Percentiles rank a stretch among this genome's conserved stretches.
phyloP scores from a whole-genome alignment of 73 alveolate species.

The Tetrahymena thermophila region DNA sequence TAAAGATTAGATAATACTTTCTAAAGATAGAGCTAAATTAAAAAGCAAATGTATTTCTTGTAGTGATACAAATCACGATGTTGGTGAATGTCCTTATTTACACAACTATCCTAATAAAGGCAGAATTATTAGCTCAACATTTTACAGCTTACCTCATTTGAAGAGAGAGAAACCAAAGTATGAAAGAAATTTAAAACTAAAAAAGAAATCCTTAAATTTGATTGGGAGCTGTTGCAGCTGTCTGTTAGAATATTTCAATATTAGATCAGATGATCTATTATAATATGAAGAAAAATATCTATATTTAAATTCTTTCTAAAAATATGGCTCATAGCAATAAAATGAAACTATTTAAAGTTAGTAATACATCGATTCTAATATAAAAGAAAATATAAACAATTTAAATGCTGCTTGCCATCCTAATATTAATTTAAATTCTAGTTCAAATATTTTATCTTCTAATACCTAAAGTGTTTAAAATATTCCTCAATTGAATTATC shows the following conservation, averaged over 20 bases:
- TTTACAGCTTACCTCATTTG: background rate
- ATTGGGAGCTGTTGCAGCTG: background rate
- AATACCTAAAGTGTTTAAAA: background rate
- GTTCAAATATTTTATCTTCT: background rate
- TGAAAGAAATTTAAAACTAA: background rate
- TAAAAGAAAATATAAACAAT: background rate
- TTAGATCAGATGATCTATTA: background rate
- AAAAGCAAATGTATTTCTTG: background rate
- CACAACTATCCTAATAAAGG: background rate
- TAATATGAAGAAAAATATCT: background rate
- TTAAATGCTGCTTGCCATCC: background rate
- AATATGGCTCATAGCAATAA: background rate
- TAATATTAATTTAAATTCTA: background rate
- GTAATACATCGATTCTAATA: background rate
- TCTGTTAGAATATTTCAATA: background rate
- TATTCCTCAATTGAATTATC: background rate
- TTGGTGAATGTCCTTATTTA: background rate
- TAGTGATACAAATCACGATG: background rate
- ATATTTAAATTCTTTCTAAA: background rate
- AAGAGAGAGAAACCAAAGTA: background rate
- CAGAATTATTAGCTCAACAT: background rate
- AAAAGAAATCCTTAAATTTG: background rate
- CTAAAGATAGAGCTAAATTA: background rate
- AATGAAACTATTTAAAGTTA: background rate
- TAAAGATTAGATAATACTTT: background rate